phyloP scores from a whole-genome alignment of 2,329 filamentous ascomycete genomes.

The Chrysoporthe puriensis region DNA sequence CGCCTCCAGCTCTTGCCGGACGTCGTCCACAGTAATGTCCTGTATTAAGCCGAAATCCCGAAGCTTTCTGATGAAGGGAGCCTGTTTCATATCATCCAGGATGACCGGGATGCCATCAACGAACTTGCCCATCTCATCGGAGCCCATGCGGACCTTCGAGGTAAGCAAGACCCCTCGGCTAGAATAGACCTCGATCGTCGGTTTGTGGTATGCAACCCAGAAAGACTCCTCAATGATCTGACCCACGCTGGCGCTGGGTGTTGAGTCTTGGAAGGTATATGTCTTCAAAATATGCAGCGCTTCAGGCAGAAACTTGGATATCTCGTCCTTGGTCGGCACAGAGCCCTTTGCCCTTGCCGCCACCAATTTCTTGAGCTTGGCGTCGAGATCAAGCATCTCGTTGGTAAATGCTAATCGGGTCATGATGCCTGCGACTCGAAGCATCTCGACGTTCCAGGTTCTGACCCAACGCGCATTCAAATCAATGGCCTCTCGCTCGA shows the following conservation, averaged over 20 bases:
- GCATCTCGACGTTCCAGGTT: slow-evolving; percentile 93
- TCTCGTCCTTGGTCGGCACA: slow-evolving; percentile 64
- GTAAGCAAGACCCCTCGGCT: slow-evolving; percentile 87
- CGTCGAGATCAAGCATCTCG: slow-evolving; percentile 79
- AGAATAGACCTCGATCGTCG: slow-evolving; percentile 85
- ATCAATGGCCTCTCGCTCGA: slow-evolving; percentile 95
- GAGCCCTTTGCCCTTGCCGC: slow-evolving; percentile 41
- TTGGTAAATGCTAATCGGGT: slow-evolving; percentile 84
- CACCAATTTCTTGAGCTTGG: slow-evolving; percentile 54
- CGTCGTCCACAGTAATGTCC: slow-evolving; percentile 84
- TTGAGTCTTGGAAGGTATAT: slow-evolving; percentile 88
- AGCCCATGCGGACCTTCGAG: slow-evolving; percentile 75
- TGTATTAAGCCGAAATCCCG: slow-evolving; percentile 85
- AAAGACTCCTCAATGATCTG: slow-evolving; percentile 93
- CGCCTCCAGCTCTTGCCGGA: slow-evolving; percentile 79
- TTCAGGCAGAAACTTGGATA: slow-evolving; percentile 72
- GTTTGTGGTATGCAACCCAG: slow-evolving; percentile 85
- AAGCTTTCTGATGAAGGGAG: slow-evolving; percentile 78
- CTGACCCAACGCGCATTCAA: slow-evolving; percentile 93
- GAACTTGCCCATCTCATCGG: slow-evolving; percentile 70
- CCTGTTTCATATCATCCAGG: slow-evolving; percentile 73
- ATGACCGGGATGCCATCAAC: slow-evolving; percentile 87
- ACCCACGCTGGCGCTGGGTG: slow-evolving; percentile 81
- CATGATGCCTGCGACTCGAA: slow-evolving; percentile 87
- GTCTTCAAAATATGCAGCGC: slow-evolving; percentile 84